phyloP scores from a whole-genome alignment of 2,329 filamentous ascomycete species.

The Zasmidium cellare region DNA sequence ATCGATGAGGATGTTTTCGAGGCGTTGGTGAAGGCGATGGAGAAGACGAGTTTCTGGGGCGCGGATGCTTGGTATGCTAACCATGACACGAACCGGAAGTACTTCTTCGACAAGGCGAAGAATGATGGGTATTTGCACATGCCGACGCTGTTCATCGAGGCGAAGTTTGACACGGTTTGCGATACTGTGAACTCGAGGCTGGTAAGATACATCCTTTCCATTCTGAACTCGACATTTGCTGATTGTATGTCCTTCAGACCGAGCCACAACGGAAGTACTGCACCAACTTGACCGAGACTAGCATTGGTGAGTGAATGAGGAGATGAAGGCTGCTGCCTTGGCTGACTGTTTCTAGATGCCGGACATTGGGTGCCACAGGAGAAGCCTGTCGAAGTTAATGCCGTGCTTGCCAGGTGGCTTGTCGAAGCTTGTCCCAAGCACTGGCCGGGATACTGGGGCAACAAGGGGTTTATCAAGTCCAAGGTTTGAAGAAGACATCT shows the following conservation, averaged over 20 bases:
- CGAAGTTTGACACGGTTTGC: conserved; percentile 41
- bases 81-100: conserved; percentile 44
- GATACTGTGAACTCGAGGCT: conserved; percentile 36
- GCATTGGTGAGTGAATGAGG: conserved; percentile 33
- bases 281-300: conserved; percentile 45
- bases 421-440: conserved; percentile 19
- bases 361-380: conserved; percentile 31
- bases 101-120: conserved; percentile 39
- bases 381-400: conserved; percentile 29
- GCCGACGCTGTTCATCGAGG: conserved; percentile 42
- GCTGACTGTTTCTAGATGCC: conserved; percentile 1
- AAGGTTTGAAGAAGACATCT: conserved; percentile 12
- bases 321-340: not conserved
- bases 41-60: conserved; percentile 43
- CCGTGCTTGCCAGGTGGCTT: conserved; percentile 27
- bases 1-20: conserved; percentile 33
- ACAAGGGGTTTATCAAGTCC: conserved; percentile 14
- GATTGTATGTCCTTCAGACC: too few relatives aligned
- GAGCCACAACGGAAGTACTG: conserved; percentile 38
- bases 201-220: too few relatives aligned
- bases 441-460: conserved; percentile 25
- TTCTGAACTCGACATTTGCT: too few relatives aligned
- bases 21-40: conserved; percentile 36
- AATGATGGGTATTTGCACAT: conserved; percentile 37
- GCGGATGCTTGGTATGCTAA: conserved; percentile 47